These are phyloP conservation scores for Moniliophthora roreri DNA, from an alignment of 1,284 basidiomycete genomes.

Conservation along the genomic window DNA sequence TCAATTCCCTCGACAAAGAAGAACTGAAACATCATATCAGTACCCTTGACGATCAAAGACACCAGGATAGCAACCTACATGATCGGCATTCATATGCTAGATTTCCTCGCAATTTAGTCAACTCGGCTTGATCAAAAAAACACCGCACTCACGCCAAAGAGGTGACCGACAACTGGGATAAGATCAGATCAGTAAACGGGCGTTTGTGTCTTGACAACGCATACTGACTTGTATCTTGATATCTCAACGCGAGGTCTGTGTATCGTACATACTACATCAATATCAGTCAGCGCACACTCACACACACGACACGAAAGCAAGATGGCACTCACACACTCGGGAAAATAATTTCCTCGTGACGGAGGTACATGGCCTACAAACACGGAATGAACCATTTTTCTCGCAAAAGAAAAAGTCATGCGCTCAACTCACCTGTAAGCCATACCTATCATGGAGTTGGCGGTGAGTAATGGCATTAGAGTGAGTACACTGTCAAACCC, in stretches of 20 bases:
- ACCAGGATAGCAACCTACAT: conserved; percentile 43
- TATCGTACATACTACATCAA: conserved; percentile 71
- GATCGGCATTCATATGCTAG: conserved; percentile 78
- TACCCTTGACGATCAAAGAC: background rate
- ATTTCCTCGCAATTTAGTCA: background rate
- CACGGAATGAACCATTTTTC: conserved; percentile 14
- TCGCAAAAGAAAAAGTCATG: no score
- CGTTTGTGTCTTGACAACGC: background rate
- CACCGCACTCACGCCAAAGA: conserved; percentile 68
- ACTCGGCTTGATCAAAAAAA: background rate
- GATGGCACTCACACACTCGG: conserved; percentile 69
- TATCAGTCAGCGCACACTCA: conserved; percentile 15
- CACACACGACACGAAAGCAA: no score
- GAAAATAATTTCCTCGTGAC: conserved; percentile 79
- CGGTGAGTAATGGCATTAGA: background rate
- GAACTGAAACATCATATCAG: conserved; percentile 41
- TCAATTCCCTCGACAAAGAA: conserved; percentile 61
- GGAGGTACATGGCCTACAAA: conserved; percentile 74
- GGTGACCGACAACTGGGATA: conserved; percentile 69
- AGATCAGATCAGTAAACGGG: background rate
- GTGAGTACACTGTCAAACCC: background rate
- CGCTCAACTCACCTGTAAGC: conserved; percentile 35
- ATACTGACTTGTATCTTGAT: conserved; percentile 72
- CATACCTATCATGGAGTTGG: conserved; percentile 38
- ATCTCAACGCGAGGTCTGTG: conserved; percentile 78